phyloP scores from a whole-genome alignment of 108 stramenopile species.

The Thalassiosira profunda region DNA sequence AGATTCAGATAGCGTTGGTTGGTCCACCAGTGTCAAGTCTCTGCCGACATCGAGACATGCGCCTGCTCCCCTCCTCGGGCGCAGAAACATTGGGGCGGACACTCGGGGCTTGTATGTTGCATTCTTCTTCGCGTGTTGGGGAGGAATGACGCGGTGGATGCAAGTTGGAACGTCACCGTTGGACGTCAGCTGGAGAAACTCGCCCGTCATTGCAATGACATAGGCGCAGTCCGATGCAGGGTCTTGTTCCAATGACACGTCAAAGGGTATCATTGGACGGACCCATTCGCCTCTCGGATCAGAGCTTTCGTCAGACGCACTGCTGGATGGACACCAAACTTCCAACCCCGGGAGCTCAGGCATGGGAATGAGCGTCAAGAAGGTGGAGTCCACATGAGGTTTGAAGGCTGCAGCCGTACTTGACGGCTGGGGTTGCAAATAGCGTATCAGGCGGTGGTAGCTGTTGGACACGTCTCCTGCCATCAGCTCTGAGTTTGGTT shows the following conservation, averaged over 20 bases:
- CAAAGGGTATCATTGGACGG: constrained; percentile 18
- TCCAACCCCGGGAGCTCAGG: constrained; percentile 45
- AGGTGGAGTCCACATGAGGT: constrained; percentile 44
- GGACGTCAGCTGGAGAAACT: constrained; percentile 37
- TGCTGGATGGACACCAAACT: constrained; percentile 42
- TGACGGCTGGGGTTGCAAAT: constrained; percentile 26
- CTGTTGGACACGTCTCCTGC: constrained; percentile 33
- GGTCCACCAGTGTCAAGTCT: constrained; percentile 16
- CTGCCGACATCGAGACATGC: constrained; percentile 38
- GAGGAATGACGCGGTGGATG: constrained; percentile 47
- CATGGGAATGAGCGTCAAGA: constrained; percentile 49
- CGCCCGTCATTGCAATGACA: constrained; percentile 41
- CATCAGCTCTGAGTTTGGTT: not conserved
- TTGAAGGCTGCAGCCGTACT: constrained; percentile 19
- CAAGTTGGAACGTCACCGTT: constrained; percentile 38
- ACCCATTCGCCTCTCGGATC: constrained; percentile 37
- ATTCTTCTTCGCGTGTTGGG: not conserved
- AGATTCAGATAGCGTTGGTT: not conserved
- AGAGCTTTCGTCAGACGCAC: not conserved
- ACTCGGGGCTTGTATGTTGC: constrained; percentile 19
- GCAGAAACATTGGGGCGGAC: constrained; percentile 41
- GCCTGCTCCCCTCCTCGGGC: constrained; percentile 28
- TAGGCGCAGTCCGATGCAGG: constrained; percentile 3
- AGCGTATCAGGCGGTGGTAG: constrained; percentile 45
- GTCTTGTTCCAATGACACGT: not conserved